phyloP scores from a whole-genome alignment of 768 basidiomycete species.

The Termitomyces sp. region DNA sequence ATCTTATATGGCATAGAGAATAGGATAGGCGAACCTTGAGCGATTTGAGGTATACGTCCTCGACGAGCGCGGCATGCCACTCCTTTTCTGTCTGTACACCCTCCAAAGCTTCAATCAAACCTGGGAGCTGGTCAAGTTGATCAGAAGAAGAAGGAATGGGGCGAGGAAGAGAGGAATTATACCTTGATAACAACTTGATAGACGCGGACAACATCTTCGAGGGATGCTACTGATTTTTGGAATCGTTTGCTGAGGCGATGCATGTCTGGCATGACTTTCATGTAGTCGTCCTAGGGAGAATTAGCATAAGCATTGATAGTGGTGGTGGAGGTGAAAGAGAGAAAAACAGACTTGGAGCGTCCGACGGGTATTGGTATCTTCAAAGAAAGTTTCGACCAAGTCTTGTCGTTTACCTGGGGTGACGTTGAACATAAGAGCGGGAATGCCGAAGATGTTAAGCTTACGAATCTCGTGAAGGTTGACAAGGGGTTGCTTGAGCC shows the following conservation, averaged over 20 bases:
- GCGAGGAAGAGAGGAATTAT: slow-evolving; percentile 1
- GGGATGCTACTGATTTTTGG: slow-evolving; percentile 73
- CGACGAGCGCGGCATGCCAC: slow-evolving; percentile 47
- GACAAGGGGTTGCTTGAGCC: slow-evolving; percentile 95
- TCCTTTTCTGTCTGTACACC: slow-evolving; percentile 41
- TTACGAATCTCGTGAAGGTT: slow-evolving; percentile 90
- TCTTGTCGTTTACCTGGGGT: slow-evolving; percentile 77
- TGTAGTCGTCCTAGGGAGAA: slow-evolving; percentile 67
- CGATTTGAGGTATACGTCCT: slow-evolving; percentile 60
- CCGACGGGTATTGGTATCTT: slow-evolving; percentile 69
- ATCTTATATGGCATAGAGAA: background rate
- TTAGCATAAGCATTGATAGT: background rate
- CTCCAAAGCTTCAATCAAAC: slow-evolving; percentile 64
- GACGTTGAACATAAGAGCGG: background rate
- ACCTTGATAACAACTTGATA: slow-evolving; percentile 93
- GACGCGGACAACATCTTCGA: slow-evolving; percentile 94
- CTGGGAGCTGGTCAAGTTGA: slow-evolving; percentile 53
- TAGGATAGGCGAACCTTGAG: slow-evolving; percentile 43
- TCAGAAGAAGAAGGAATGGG: background rate
- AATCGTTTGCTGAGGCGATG: slow-evolving; percentile 90
- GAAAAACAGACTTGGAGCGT: slow-evolving; percentile 61
- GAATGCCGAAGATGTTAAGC: slow-evolving; percentile 22
- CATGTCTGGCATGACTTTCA: slow-evolving; percentile 93
- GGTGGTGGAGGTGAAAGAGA: background rate
- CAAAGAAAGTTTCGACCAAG: slow-evolving; percentile 82